Evolutionary conservation across 2,329 filamentous ascomycete genomes (phyloP).

Genomic region (Trichophyton mentagrophytes): DNA sequence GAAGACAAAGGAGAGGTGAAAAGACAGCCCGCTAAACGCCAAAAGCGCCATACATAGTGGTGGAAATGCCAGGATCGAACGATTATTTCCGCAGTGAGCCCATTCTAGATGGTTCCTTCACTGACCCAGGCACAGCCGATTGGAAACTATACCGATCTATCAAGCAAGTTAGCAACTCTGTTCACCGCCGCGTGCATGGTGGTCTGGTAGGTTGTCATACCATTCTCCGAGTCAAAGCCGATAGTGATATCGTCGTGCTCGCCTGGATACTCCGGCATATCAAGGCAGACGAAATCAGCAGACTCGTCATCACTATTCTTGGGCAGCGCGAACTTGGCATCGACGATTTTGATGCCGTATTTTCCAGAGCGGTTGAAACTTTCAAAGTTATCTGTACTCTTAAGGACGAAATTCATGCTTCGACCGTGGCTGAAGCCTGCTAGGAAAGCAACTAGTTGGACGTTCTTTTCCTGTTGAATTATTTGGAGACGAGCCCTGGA

Average conservation of each 20-base stretch:
- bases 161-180: background rate
- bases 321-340: conserved; percentile 81
- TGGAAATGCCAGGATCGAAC: background rate
- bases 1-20: background rate
- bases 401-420: conserved; percentile 79
- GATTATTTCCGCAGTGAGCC: conserved; percentile 22
- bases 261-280: conserved; percentile 76
- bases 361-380: conserved; percentile 50
- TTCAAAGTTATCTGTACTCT: conserved; percentile 74
- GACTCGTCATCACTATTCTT: conserved; percentile 40
- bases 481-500: conserved; percentile 68
- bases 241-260: conserved; percentile 89
- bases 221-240: conserved; percentile 64
- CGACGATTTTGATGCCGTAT: conserved; percentile 63
- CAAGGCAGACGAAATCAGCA: conserved; percentile 67
- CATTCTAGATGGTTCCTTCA: conserved; percentile 30
- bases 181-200: background rate
- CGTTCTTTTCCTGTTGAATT: conserved; percentile 58
- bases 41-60: background rate
- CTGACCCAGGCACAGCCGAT: conserved; percentile 26
- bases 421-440: conserved; percentile 76
- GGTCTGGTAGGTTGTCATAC: conserved; percentile 39
- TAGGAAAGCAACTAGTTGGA: conserved; percentile 76
- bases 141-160: conserved; percentile 29
- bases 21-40: conserved; percentile 2